A percentile compares a stretch with the other conserved stretches of the same genome.
phyloP scores from a whole-genome alignment of 148 eudicot species.

The Spergularia marina region DNA sequence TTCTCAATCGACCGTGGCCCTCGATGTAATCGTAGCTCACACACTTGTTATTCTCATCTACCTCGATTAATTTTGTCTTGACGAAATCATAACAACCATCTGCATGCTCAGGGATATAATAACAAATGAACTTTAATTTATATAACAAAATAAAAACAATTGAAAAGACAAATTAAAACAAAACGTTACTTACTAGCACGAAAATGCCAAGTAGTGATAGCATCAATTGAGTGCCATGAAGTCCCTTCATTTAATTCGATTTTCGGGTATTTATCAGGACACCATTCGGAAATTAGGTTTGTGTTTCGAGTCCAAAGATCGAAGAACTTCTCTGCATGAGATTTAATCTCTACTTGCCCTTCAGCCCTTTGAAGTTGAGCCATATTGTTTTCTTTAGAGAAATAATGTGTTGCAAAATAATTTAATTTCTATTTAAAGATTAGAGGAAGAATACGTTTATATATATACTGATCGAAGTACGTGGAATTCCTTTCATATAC shows the following conservation, averaged over 20 bases:
- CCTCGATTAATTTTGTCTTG: conserved; percentile 7
- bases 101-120: neutral
- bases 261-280: conserved; percentile 19
- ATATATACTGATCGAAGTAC: no score
- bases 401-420: neutral
- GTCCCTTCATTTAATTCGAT: conserved; percentile 12
- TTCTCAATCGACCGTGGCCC: conserved; percentile 17
- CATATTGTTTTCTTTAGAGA: neutral
- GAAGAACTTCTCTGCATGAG: conserved; percentile 15
- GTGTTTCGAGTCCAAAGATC: conserved; percentile 21
- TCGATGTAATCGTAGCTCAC: conserved; percentile 13
- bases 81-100: conserved; percentile 11
- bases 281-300: conserved; percentile 12
- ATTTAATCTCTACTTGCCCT: conserved; percentile 27
- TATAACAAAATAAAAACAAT: neutral
- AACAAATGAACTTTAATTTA: neutral
- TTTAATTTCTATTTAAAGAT: no score
- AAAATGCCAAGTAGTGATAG: conserved; percentile 14
- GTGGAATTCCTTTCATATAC: no score
- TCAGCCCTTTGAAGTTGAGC: conserved; percentile 20
- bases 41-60: conserved; percentile 5
- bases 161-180: no score
- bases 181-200: neutral
- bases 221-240: conserved; percentile 16
- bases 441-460: no score